phyloP scores from a whole-genome alignment of 1,139 yeast genomes.

The Suhomyces maxii region DNA sequence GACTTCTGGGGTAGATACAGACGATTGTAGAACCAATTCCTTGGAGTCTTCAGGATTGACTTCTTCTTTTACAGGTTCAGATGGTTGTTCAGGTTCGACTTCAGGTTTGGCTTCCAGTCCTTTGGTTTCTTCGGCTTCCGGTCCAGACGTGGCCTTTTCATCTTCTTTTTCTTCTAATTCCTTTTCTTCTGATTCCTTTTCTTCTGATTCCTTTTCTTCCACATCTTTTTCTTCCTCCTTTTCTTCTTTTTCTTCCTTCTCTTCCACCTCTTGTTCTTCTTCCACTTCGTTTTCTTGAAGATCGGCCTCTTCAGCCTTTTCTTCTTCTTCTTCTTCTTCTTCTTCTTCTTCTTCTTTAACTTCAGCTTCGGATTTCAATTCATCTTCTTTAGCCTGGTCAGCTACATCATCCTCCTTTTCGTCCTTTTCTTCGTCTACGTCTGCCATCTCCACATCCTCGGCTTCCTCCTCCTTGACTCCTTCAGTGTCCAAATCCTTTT shows the following conservation, averaged over 20 bases:
- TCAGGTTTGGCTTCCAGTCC: not conserved
- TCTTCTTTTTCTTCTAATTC: no score
- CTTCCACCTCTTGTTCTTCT: constrained; percentile 1
- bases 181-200: no score
- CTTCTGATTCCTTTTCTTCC: constrained; percentile 1
- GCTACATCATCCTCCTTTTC: constrained; percentile 3
- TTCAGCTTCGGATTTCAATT: constrained; percentile 18
- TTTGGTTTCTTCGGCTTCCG: not conserved
- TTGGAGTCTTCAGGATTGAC: not conserved
- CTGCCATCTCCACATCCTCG: constrained; percentile 2
- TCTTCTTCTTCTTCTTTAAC: not conserved
- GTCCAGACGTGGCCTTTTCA: not conserved
- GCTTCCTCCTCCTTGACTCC: not conserved
- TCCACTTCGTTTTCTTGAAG: not conserved
- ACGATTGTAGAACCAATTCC: not conserved
- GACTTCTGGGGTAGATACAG: constrained; percentile 5
- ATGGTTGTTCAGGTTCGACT: not conserved
- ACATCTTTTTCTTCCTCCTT: constrained; percentile 18
- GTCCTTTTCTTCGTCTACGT: not conserved
- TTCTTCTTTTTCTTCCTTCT: not conserved
- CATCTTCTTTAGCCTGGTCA: not conserved
- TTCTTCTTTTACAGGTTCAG: not conserved
- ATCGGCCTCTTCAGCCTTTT: not conserved
- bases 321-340: constrained; percentile 1
- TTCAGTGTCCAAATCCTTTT: not conserved